These are phyloP conservation scores for Trichodelitschia bisporula DNA, from an alignment of 495 filamentous ascomycete species.

Conservation along the genomic window DNA sequence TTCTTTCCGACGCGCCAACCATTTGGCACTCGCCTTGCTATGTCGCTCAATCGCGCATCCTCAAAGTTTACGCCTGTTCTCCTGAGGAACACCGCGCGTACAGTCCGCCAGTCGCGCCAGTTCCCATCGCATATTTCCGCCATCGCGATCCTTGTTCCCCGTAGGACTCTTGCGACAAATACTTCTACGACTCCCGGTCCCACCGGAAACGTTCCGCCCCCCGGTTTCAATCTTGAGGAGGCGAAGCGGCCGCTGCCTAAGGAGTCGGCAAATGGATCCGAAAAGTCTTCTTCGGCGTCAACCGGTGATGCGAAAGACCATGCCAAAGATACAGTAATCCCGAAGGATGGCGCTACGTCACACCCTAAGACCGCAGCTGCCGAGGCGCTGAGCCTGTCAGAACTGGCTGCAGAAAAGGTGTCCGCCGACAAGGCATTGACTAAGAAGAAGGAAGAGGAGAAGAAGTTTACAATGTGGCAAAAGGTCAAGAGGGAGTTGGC, in stretches of 20 bases:
- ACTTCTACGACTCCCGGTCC: constrained; percentile 27
- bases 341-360: constrained; percentile 16
- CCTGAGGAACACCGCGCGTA: constrained; percentile 11
- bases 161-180: constrained; percentile 30
- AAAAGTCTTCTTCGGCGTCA: constrained; percentile 11
- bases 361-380: constrained; percentile 20
- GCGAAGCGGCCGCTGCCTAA: constrained; percentile 65
- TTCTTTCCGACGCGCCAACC: too few relatives aligned
- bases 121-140: constrained; percentile 8
- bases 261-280: constrained; percentile 15
- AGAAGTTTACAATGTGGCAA: constrained; percentile 69
- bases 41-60: constrained; percentile 12
- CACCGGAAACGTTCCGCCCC: constrained; percentile 44
- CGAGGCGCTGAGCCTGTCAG: constrained; percentile 20
- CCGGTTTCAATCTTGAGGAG: constrained; percentile 76
- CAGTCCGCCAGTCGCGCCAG: constrained; percentile 6
- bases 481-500: constrained; percentile 77
- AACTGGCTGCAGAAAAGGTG: constrained; percentile 23
- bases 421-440: constrained; percentile 16
- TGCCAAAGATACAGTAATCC: constrained; percentile 5
- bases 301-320: constrained; percentile 2
- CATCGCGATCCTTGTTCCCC: constrained; percentile 17
- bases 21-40: too few relatives aligned
- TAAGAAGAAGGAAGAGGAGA: constrained; percentile 53
- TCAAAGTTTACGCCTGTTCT: constrained; percentile 13